Conservation (phyloP, 1,139 yeast genomes). For the Yamadazyma trypodendri region DNA sequence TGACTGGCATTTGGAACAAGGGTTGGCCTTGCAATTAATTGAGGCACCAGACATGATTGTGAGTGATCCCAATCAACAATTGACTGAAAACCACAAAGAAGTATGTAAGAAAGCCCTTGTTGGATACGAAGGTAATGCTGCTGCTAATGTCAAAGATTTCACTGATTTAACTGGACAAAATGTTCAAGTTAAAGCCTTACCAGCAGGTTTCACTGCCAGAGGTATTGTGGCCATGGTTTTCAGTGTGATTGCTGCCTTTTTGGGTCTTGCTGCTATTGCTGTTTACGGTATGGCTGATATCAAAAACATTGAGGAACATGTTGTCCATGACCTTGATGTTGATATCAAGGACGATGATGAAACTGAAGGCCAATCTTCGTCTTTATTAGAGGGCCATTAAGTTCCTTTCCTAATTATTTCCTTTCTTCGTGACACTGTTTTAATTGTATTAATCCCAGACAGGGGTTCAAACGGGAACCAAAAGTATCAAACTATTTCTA, state of each 20-base stretch:
- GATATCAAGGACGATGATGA: slow-evolving; percentile 40
- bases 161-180: slow-evolving; percentile 58
- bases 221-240: slow-evolving; percentile 64
- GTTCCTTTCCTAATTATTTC: not conserved
- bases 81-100: slow-evolving; percentile 47
- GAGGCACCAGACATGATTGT: slow-evolving; percentile 70
- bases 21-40: slow-evolving; percentile 67
- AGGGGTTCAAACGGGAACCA: too few species aligned
- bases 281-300: slow-evolving; percentile 68
- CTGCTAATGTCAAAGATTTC: slow-evolving; percentile 54
- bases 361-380: slow-evolving; percentile 4
- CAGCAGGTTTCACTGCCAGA: slow-evolving; percentile 65
- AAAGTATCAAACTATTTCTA: not conserved
- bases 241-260: slow-evolving; percentile 56
- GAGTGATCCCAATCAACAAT: slow-evolving; percentile 29
- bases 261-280: slow-evolving; percentile 56
- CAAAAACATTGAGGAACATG: slow-evolving; percentile 56
- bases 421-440: not conserved
- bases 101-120: slow-evolving; percentile 48
- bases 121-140: slow-evolving; percentile 64
- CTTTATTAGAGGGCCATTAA: slow-evolving; percentile 5
- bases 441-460: not conserved
- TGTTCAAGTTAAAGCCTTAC: slow-evolving; percentile 54
- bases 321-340: slow-evolving; percentile 59
- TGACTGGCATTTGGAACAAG: slow-evolving; percentile 93